These are phyloP conservation scores for Cenococcum geophilum DNA, from an alignment of 495 filamentous ascomycete genomes.

Conservation along the genomic window DNA sequence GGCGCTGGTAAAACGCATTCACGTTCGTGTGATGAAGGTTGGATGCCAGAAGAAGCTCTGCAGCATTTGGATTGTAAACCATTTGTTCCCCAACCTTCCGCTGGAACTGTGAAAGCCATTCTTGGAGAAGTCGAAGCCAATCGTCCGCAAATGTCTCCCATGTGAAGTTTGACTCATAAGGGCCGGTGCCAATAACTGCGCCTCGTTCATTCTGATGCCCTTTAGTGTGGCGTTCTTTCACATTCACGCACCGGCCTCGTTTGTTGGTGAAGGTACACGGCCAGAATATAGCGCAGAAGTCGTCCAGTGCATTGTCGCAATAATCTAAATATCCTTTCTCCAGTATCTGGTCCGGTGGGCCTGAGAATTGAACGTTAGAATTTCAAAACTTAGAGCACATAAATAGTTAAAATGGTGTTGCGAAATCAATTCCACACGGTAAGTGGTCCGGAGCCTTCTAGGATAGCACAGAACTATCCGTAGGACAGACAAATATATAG, in stretches of 20 bases:
- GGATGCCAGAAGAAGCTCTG: slow-evolving; percentile 7
- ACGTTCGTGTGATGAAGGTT: slow-evolving; percentile 2
- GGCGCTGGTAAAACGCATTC: slow-evolving; percentile 2
- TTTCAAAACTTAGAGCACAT: no score
- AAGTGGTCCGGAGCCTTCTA: no score
- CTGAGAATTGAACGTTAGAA: background rate
- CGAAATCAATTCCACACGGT: no score
- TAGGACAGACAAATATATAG: no score
- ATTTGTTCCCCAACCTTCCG: background rate
- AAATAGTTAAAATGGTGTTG: no score
- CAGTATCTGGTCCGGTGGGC: background rate
- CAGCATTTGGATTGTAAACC: background rate
- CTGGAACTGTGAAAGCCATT: slow-evolving; percentile 2
- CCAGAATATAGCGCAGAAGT: slow-evolving; percentile 27
- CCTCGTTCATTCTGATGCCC: slow-evolving; percentile 35
- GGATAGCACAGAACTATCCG: no score
- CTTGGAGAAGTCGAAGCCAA: background rate
- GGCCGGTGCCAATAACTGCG: slow-evolving; percentile 27
- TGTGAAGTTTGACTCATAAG: slow-evolving; percentile 27
- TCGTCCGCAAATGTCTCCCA: slow-evolving; percentile 10
- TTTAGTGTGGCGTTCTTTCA: slow-evolving; percentile 20
- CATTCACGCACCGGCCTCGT: slow-evolving; percentile 20
- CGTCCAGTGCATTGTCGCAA: slow-evolving; percentile 19
- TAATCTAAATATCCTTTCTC: slow-evolving; percentile 10
- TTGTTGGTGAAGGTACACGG: slow-evolving; percentile 26